Percentiles rank a stretch among this genome's conserved stretches.
Evolutionary conservation across 441 rosid genomes (phyloP).

Genomic region (Pelargonium citronellum): DNA sequence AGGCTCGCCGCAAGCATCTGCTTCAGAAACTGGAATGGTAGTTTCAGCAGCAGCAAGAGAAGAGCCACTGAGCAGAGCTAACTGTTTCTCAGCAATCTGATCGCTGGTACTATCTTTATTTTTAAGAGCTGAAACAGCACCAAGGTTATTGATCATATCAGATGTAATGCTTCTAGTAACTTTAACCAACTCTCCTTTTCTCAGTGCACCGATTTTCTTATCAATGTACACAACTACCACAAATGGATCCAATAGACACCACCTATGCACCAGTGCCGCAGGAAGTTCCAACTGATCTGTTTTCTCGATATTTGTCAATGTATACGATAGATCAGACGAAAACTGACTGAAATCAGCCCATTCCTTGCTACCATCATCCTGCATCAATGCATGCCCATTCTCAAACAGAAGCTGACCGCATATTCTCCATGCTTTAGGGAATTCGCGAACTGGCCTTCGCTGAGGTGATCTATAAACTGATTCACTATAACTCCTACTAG

Average conservation of each 20-base stretch:
- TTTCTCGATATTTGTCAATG: constrained; percentile 49
- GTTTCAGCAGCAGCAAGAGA: constrained; percentile 30
- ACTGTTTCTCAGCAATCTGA: constrained; percentile 26
- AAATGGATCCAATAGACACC: constrained; percentile 85
- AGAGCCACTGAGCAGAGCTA: constrained; percentile 25
- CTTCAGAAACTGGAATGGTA: constrained; percentile 38
- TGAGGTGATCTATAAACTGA: constrained; percentile 57
- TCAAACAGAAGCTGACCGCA: constrained; percentile 50
- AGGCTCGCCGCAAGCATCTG: constrained; percentile 36
- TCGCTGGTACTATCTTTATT: constrained; percentile 19
- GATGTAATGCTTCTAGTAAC: constrained; percentile 41
- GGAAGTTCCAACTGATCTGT: constrained; percentile 35
- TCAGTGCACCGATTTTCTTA: constrained; percentile 66
- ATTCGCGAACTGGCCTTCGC: constrained; percentile 61
- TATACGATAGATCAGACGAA: constrained; percentile 55
- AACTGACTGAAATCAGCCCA: constrained; percentile 68
- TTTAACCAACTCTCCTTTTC: constrained; percentile 65
- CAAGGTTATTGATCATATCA: constrained; percentile 28
- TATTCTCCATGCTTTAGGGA: constrained; percentile 68
- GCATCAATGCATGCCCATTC: constrained; percentile 32
- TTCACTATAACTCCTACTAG: constrained; percentile 47
- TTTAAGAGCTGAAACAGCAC: constrained; percentile 26
- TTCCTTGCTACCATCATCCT: constrained; percentile 39
- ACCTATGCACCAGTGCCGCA: constrained; percentile 44
- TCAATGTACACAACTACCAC: constrained; percentile 61